These are phyloP conservation scores for Salix purpurea DNA, from an alignment of 345 rosid genomes.

Conservation along the genomic window DNA sequence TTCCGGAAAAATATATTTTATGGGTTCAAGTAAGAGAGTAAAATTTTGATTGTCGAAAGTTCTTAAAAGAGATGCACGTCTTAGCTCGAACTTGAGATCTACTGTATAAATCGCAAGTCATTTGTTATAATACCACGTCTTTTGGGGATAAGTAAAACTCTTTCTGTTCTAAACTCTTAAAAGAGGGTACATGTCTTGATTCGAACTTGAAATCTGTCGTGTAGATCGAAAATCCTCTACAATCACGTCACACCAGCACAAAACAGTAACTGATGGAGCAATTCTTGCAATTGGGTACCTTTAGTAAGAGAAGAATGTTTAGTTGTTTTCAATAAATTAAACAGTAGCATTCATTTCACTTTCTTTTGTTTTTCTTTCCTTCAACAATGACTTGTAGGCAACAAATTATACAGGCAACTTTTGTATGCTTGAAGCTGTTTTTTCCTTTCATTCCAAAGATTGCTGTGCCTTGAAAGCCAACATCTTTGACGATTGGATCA, in stretches of 20 bases:
- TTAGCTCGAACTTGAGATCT: too few relatives aligned
- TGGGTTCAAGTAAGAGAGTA: too few relatives aligned
- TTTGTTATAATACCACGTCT: too few relatives aligned
- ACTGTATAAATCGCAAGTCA: too few relatives aligned
- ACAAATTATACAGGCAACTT: slow-evolving; percentile 22
- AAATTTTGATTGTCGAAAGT: too few relatives aligned
- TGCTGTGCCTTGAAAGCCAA: slow-evolving; percentile 38
- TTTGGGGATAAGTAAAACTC: too few relatives aligned
- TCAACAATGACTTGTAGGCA: not conserved
- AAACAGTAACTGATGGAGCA: slow-evolving; percentile 24
- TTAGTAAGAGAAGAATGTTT: not conserved
- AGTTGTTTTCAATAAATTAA: not conserved
- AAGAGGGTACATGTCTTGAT: rapidly evolving
- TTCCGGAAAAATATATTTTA: too few relatives aligned
- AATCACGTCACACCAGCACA: slow-evolving; percentile 11
- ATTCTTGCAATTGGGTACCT: slow-evolving; percentile 39
- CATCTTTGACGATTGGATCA: slow-evolving; percentile 27
- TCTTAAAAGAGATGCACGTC: too few relatives aligned
- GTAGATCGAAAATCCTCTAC: too few relatives aligned
- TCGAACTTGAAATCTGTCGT: too few relatives aligned
- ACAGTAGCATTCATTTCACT: not conserved
- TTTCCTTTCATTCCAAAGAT: slow-evolving; percentile 32
- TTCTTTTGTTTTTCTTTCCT: not conserved
- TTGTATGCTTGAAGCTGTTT: slow-evolving; percentile 30
- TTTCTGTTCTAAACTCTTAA: too few relatives aligned